Evolutionary conservation across 148 eudicot species (phyloP), one percentile per base, ranked within the genome.

Genomic region (Diospyros lotus): DNA sequence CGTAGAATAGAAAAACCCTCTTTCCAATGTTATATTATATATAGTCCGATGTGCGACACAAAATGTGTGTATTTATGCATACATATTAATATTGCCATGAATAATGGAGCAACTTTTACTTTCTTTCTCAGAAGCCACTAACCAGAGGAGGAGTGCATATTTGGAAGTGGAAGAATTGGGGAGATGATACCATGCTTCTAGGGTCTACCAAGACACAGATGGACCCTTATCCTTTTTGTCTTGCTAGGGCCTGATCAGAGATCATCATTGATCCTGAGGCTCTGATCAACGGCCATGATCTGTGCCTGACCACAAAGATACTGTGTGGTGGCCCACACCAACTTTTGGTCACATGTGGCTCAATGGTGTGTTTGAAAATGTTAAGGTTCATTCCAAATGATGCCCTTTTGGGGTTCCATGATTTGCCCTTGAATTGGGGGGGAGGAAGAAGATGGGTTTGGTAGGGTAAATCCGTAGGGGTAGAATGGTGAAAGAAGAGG

Each of bases 121-220:
- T 58, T 17, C 64, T 40, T 52, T 39, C 66, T 72, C 66, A 39
- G 64, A 10, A 15, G 5, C 53, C 45, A 15, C 10, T 6, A 7
- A 15, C 78, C 42, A 70, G 65, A 73, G 61, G 65, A 73, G 61
- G 76, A 60, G 66, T 58, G 79, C 71, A 40, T 56, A 60, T n/a
- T 65, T 65, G 71, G 77, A 66, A 76, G 73, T 51, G 76, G 72
- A 52, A 75, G 79, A 58, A 72, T 61, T 59, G 8, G 66, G 42
- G 55, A n/a, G 65, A n/a, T 55, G 41, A 75, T 80, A 10, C 1
- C 10, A 12, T 80, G 72, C 56, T 9, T 9, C 59, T 64, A 59
- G 43, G 41, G 38, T 68, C 58, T 76, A 81, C 75, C 75, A 14
- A n/a, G 28, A 64, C 54, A 41, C 56, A 41, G 11, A 78, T 67